These are phyloP conservation scores for Trichomonascaceae sp. DNA, from an alignment of 1,139 yeast genomes.

Conservation along the genomic window DNA sequence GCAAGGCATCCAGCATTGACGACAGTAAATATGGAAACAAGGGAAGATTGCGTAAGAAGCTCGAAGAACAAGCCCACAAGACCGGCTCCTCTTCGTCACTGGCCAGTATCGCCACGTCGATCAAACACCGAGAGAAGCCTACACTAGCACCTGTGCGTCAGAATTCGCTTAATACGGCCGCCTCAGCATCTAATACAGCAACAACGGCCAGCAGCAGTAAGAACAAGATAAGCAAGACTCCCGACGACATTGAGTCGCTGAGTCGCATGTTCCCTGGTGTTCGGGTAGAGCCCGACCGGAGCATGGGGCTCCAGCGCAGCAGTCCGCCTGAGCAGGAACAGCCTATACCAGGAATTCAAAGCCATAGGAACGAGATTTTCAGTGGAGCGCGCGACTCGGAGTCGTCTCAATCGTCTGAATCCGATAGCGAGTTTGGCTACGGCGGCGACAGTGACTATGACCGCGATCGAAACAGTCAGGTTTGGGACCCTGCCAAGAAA, in stretches of 20 bases:
- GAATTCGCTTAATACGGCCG: neutral
- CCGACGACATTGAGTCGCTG: neutral
- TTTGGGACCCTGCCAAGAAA: slow-evolving; percentile 17
- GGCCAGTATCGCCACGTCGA: neutral
- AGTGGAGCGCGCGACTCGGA: neutral
- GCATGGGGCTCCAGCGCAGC: neutral
- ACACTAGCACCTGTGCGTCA: neutral
- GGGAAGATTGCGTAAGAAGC: neutral
- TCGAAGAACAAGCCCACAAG: neutral
- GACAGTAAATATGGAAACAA: slow-evolving; percentile 1
- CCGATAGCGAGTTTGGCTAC: neutral
- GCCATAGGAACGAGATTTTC: neutral
- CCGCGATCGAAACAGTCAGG: neutral
- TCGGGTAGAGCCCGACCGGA: neutral
- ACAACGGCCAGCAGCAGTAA: too few species aligned
- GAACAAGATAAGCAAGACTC: neutral
- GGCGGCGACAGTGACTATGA: neutral
- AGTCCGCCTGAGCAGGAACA: too few species aligned
- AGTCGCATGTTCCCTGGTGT: neutral
- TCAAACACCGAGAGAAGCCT: neutral
- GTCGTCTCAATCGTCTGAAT: neutral
- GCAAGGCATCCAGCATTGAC: slow-evolving; percentile 1
- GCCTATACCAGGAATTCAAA: too few species aligned
- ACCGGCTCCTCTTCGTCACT: neutral
- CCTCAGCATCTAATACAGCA: neutral